Percentiles rank a stretch among this genome's conserved stretches.
These are phyloP conservation scores for Aureoboletus auriporus DNA, from an alignment of 768 basidiomycete species.

Conservation along the genomic window DNA sequence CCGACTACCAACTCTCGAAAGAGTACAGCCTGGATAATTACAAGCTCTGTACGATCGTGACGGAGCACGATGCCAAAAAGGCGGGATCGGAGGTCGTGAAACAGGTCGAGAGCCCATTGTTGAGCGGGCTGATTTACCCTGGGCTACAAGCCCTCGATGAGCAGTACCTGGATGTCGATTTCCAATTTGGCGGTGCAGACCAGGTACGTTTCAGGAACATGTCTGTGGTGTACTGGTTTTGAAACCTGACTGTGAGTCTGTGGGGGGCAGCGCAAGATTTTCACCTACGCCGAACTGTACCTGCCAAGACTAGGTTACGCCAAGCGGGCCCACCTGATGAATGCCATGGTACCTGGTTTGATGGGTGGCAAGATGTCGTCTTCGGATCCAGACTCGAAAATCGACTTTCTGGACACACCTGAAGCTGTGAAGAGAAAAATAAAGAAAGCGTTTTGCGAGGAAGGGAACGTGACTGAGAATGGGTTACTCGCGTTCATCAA, in stretches of 20 bases:
- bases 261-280: constrained; percentile 83
- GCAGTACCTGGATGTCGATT: constrained; percentile 91
- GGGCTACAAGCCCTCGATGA: constrained; percentile 97
- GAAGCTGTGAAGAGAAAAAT: constrained; percentile 85
- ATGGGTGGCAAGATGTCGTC: constrained; percentile 98
- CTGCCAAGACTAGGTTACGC: constrained; percentile 89
- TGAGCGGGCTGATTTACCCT: constrained; percentile 93
- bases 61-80: constrained; percentile 96
- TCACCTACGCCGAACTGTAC: constrained; percentile 95
- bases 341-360: constrained; percentile 93
- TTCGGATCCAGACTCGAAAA: constrained; percentile 96
- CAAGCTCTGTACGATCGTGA: constrained; percentile 83
- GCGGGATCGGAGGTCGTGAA: constrained; percentile 99
- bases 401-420: constrained; percentile 91
- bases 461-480: constrained; percentile 85
- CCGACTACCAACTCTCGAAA: constrained; percentile 84
- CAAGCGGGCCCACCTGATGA: constrained; percentile 98
- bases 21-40: constrained; percentile 97
- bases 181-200: constrained; percentile 97
- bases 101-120: constrained; percentile 86
- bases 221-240: background rate
- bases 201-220: constrained; percentile 54
- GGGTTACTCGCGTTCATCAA: constrained; percentile 82
- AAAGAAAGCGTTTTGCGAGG: constrained; percentile 90
- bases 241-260: background rate